Evolutionary conservation across 495 filamentous ascomycete species (phyloP), one percentile per base, ranked within the genome.

Genomic region (Podospora bellae-mahoneyi): DNA sequence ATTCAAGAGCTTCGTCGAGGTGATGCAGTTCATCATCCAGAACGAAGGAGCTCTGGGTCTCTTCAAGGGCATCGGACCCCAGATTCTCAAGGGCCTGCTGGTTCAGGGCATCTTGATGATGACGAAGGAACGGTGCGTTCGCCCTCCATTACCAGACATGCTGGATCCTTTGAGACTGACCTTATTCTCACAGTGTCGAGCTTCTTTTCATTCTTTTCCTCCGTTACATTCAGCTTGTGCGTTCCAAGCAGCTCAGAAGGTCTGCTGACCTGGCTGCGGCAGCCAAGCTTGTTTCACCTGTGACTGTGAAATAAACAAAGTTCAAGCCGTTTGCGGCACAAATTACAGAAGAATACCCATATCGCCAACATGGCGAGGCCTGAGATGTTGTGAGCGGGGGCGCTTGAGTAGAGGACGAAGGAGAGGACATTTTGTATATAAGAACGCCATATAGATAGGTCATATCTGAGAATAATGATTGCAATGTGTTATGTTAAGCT

Each of bases 61-160:
- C 16, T 98, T 97, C 84, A 99, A 98, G 82, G 95, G 95, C 26
- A 96, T 99, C 75, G 94, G 89, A 0, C 95, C 95, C 0, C 95
- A 99, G 77, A 89, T 99, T 62, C 73, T 91, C 60, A 99, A 99
- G 79, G 95, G 96, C 19, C 80, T 99, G 58, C 73, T 98, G 59
- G 95, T 99, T 5, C 95, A 99, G 75, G 95, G 95, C 64, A 82
- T 98, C 61, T 81, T 99, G 27, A 99, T 99, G 95, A 99, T 98
- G 95, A 96, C 92, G 4, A 99, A 99, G 82, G 96, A 99, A 79
- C 87, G 93, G 93, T 96, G 85, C 68, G 87, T 78, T 34, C 5
- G 48, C 61, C 19, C 5, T 63, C 61, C 19, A 30, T n/a, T n/a
- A 20, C n/a, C 55, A 26, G 28, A n/a, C 16, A 16, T 16, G 27